A percentile compares a stretch with the other conserved stretches of the same genome.
Evolutionary conservation across 441 rosid species (phyloP).

Genomic region (Populus hybrid): DNA sequence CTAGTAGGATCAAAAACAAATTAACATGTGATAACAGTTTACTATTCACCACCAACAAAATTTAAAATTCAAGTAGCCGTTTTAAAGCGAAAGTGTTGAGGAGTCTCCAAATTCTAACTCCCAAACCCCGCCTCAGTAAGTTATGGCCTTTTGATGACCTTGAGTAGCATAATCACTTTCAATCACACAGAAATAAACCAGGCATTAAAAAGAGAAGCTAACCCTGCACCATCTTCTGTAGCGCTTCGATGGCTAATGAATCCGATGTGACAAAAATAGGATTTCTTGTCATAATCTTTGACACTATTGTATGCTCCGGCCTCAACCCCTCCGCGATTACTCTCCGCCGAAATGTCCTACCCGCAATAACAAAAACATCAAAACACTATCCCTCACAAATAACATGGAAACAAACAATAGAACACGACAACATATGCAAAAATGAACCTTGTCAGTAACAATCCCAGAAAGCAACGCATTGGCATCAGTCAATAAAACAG

Average conservation of each 20-base stretch:
- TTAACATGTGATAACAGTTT: not conserved
- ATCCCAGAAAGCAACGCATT: conserved; percentile 92
- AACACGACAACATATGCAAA: not conserved
- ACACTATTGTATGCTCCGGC: conserved; percentile 64
- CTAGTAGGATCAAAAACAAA: not conserved
- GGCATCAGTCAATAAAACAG: conserved; percentile 80
- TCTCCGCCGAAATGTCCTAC: conserved; percentile 73
- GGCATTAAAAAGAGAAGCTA: not conserved
- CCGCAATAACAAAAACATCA: not conserved
- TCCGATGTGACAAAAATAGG: conserved; percentile 82
- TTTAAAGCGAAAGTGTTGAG: not conserved
- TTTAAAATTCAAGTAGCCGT: not conserved
- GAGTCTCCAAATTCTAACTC: not conserved
- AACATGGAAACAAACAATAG: not conserved
- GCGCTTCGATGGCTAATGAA: conserved; percentile 87
- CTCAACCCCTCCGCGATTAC: conserved; percentile 91
- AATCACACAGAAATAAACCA: not conserved
- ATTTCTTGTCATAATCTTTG: too few species aligned
- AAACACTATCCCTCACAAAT: not conserved
- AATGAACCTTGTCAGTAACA: conserved; percentile 69
- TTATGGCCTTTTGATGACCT: not conserved
- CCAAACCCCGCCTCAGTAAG: not conserved
- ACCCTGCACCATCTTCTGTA: conserved; percentile 95
- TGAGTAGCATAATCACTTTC: not conserved
- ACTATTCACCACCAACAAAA: not conserved